Conservation (phyloP, 2,329 filamentous ascomycete species). For the Scedosporium minutisporum region DNA sequence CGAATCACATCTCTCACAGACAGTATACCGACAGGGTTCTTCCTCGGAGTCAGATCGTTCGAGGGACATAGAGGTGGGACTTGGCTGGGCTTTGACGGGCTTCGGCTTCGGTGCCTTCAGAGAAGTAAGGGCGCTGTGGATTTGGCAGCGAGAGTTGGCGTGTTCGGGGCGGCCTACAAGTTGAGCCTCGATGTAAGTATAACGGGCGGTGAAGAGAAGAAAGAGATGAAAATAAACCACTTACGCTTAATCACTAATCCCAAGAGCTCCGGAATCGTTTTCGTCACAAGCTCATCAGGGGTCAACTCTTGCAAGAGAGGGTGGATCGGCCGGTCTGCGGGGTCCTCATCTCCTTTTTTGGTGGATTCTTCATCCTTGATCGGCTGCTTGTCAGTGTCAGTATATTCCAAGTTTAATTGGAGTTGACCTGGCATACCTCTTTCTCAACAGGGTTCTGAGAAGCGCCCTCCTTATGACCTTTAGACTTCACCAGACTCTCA, state of each 20-base stretch:
- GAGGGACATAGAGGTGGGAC: too few relatives aligned
- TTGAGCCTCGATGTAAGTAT: neutral
- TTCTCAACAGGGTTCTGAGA: neutral
- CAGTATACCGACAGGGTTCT: too few relatives aligned
- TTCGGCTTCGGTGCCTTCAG: neutral
- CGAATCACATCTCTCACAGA: too few relatives aligned
- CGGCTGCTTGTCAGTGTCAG: neutral
- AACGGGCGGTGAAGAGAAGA: neutral
- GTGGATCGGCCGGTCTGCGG: neutral
- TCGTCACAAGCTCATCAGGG: neutral
- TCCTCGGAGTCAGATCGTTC: too few relatives aligned
- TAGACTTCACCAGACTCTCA: neutral
- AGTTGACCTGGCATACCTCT: neutral
- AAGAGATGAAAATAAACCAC: neutral
- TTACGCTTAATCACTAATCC: constrained; percentile 1
- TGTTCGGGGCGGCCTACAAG: neutral
- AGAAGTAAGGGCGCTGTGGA: constrained; percentile 1
- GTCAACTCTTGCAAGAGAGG: neutral
- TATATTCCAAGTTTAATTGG: neutral
- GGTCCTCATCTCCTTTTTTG: neutral
- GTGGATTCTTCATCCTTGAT: neutral
- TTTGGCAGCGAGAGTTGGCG: constrained; percentile 1
- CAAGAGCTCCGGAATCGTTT: neutral
- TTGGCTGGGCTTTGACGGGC: too few relatives aligned
- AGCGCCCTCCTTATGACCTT: neutral